A percentile compares a stretch with the other conserved stretches of the same genome.
These are phyloP conservation scores for Meyerozyma sp. DNA, from an alignment of 1,139 yeast genomes.

Conservation along the genomic window DNA sequence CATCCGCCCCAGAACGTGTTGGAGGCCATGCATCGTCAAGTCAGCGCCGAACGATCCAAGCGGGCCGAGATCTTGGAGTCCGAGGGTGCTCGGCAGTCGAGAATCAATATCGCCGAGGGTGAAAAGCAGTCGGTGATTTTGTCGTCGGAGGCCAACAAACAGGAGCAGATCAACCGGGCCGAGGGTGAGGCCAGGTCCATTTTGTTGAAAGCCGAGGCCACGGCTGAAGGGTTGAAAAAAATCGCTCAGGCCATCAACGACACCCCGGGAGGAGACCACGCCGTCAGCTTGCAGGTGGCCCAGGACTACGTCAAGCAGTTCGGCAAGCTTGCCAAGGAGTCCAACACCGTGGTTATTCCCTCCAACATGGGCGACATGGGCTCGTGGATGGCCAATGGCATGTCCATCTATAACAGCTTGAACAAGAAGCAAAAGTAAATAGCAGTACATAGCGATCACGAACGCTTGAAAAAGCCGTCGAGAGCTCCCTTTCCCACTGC, in stretches of 20 bases:
- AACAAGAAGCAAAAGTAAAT: slow-evolving; percentile 11
- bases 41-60: slow-evolving; percentile 79
- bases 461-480: slow-evolving; percentile 53
- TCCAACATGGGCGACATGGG: slow-evolving; percentile 73
- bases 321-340: slow-evolving; percentile 76
- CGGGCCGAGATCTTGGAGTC: slow-evolving; percentile 84
- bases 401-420: slow-evolving; percentile 64
- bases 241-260: slow-evolving; percentile 64
- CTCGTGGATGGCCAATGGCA: slow-evolving; percentile 69
- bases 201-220: slow-evolving; percentile 65
- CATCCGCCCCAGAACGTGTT: slow-evolving; percentile 85
- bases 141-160: slow-evolving; percentile 64
- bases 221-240: slow-evolving; percentile 62
- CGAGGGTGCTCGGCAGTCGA: slow-evolving; percentile 76
- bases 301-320: slow-evolving; percentile 81
- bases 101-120: slow-evolving; percentile 81
- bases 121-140: slow-evolving; percentile 63
- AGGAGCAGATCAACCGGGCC: slow-evolving; percentile 60
- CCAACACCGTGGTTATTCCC: slow-evolving; percentile 74
- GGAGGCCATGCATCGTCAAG: slow-evolving; percentile 90
- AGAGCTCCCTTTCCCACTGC: slow-evolving; percentile 57
- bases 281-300: slow-evolving; percentile 75
- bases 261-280: slow-evolving; percentile 69
- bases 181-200: slow-evolving; percentile 69
- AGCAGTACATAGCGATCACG: slow-evolving; percentile 5